Percentiles rank a stretch among this genome's conserved stretches.
These are phyloP conservation scores for Dryas drummondii DNA, from an alignment of 306 rosid genomes.

Conservation along the genomic window DNA sequence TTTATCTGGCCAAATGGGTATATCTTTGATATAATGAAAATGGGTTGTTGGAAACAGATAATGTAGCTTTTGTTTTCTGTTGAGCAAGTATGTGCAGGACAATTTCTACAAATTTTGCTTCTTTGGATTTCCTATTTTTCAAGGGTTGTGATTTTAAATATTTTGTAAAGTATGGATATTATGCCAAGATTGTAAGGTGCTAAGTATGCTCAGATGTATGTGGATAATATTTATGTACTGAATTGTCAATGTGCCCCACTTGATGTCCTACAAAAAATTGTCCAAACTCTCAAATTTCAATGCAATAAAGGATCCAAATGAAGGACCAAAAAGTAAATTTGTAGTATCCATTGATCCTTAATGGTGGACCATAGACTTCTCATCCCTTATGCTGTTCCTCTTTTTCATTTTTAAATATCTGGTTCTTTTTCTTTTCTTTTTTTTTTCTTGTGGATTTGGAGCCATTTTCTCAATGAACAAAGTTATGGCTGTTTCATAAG, in stretches of 20 bases:
- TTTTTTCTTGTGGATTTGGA: neutral
- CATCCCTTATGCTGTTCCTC: neutral
- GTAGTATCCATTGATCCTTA: neutral
- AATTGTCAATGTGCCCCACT: constrained; percentile 17
- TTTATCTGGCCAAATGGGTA: neutral
- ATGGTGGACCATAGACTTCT: constrained; percentile 21
- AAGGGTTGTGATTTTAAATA: constrained; percentile 10
- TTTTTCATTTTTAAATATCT: neutral
- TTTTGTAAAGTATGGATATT: constrained; percentile 40
- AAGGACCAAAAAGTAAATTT: constrained; percentile 13
- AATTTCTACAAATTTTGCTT: neutral
- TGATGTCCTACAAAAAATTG: neutral
- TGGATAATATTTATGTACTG: constrained; percentile 44
- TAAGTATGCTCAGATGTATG: constrained; percentile 47
- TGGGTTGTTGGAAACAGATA: neutral
- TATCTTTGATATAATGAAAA: neutral
- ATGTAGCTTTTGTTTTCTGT: constrained; percentile 1
- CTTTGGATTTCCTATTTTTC: constrained; percentile 7
- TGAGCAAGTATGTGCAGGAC: constrained; percentile 15
- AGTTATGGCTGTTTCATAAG: neutral
- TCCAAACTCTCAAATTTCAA: neutral
- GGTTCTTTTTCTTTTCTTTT: too few species aligned
- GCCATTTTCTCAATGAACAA: neutral
- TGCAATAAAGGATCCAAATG: constrained; percentile 7
- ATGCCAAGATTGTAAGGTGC: constrained; percentile 48